Evolutionary conservation across 345 rosid genomes (phyloP).

Genomic region (rapeseed (Brassica napus)): DNA sequence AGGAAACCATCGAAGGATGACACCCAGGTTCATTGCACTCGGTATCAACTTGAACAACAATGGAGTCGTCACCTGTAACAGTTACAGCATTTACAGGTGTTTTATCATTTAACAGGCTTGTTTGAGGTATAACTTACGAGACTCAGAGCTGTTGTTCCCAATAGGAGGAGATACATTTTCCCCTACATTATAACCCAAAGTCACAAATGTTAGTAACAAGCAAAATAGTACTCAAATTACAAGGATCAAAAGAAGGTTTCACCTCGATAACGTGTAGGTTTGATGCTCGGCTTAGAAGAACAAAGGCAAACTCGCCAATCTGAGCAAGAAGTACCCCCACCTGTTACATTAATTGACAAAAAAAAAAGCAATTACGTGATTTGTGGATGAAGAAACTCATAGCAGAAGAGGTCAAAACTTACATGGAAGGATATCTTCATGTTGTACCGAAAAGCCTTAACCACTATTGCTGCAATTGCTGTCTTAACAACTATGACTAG

Average conservation of each 20-base stretch:
- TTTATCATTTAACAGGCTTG: conserved; percentile 5
- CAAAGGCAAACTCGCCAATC: conserved; percentile 98
- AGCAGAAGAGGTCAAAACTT: conserved; percentile 42
- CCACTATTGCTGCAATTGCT: conserved; percentile 63
- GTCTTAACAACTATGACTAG: conserved; percentile 91
- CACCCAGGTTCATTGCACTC: conserved; percentile 76
- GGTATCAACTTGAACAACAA: conserved; percentile 88
- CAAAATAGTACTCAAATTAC: neutral
- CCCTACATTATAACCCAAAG: conserved; percentile 53
- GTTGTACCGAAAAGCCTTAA: conserved; percentile 81
- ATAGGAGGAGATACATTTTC: conserved; percentile 98
- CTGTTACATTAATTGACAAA: conserved; percentile 41
- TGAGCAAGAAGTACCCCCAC: conserved; percentile 94
- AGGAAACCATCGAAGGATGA: conserved; percentile 85
- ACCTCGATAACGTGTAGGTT: conserved; percentile 95
- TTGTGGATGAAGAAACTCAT: neutral
- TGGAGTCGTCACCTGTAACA: conserved; percentile 84
- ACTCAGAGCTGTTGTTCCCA: conserved; percentile 97
- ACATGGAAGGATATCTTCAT: conserved; percentile 84
- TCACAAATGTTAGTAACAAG: neutral
- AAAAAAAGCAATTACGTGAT: neutral
- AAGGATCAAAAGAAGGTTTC: conserved; percentile 8
- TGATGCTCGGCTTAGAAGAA: conserved; percentile 91
- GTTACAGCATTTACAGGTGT: conserved; percentile 5
- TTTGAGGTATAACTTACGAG: conserved; percentile 52